Evolutionary conservation across 768 basidiomycete species (phyloP), one percentile per base, ranked within the genome.

Genomic region (Suillus tomentosus): DNA sequence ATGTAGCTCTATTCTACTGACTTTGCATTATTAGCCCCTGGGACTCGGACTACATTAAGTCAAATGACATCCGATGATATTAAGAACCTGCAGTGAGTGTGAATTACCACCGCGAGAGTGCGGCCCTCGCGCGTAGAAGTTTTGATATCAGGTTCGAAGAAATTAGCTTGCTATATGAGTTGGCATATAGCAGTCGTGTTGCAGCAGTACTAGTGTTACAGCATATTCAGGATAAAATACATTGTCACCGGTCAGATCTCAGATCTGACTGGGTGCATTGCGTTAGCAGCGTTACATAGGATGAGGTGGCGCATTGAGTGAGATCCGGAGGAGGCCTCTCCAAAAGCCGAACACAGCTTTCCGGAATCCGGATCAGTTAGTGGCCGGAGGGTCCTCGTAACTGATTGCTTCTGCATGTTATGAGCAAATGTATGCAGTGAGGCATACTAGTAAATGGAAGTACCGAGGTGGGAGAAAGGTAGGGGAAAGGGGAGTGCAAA

Each of bases 1-100:
- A 66, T 67, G 61, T 75, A 75, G 58, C 67, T 53, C 62, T 47
- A 57, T 24, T 14, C 39, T 65, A 51, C 47, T 42, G 62, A 27
- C 56, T 27, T 36, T 62, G 60, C 42, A 50, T 22, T 64, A n/a
- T 47, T 24, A 42, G 60, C 60, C 24, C 57, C 47, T 58, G 39
- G 56, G 57, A 60, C 62, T 66, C 58, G 51, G 62, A 37, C 40
- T 34, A 51, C 54, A 62, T 64, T 66, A 53, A 58, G 60, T 60
- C 31, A 36, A 54, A 36, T 36, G 53, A 6, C 11, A 54, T 54
- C 19, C 17, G 2, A 34, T 54, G 10, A 53, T 31, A 7, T 51
- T 5, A 27, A 17, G 17, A 31, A 10, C 36, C 36, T 37, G 17
- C 9, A 31, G 27, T 9, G 50, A 9, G 7, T 5, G 51, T 31